These are phyloP conservation scores for Solanum clarkiae DNA, from an alignment of 257 asterid genomes.

Conservation along the genomic window DNA sequence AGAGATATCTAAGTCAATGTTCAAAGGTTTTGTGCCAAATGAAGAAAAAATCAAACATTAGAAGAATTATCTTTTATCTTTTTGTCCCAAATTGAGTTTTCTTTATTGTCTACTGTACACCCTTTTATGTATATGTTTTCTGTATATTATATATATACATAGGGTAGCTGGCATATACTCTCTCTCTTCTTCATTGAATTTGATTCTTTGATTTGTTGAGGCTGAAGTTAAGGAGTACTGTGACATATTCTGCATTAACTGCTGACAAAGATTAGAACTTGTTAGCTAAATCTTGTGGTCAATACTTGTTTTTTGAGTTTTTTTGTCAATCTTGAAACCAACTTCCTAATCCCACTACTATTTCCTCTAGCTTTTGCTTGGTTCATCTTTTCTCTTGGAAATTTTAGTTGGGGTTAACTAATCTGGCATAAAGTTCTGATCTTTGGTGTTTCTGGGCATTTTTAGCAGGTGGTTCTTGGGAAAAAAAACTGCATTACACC, in stretches of 20 bases:
- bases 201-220: not conserved
- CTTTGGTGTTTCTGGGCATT: not conserved
- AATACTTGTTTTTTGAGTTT: not conserved
- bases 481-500: not conserved
- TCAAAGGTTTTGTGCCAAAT: conserved; percentile 49
- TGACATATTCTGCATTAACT: not conserved
- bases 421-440: not conserved
- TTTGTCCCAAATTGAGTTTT: not conserved
- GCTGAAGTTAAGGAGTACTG: not conserved
- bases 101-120: not conserved
- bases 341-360: not conserved
- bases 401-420: not conserved
- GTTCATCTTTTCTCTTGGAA: not conserved
- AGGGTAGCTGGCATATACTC: not conserved
- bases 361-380: not conserved
- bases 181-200: not conserved
- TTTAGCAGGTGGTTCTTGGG: not conserved
- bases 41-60: conserved; percentile 17
- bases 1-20: conserved; percentile 53
- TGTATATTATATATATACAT: not conserved
- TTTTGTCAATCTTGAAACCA: not conserved
- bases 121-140: not conserved
- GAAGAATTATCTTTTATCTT: conserved; percentile 15
- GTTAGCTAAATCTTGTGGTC: not conserved
- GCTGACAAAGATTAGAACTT: not conserved